These are phyloP conservation scores for Marasmius fiardii DNA, from an alignment of 1,284 basidiomycete genomes.

Conservation along the genomic window DNA sequence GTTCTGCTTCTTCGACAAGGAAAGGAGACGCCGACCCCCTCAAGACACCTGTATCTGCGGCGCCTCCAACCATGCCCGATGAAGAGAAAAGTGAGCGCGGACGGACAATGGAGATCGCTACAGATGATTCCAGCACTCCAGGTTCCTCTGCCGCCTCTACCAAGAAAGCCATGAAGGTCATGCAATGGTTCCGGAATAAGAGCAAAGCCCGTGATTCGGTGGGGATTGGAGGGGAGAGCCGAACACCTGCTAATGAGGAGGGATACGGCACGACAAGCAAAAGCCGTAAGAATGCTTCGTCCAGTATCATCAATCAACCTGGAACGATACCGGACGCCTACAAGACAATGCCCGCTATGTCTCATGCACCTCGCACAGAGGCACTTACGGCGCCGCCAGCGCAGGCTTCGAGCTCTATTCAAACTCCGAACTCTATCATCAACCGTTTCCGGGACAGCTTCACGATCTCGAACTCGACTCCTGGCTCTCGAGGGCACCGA, in stretches of 20 bases:
- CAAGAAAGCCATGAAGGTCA: constrained; percentile 72
- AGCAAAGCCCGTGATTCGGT: constrained; percentile 52
- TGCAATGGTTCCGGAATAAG: constrained; percentile 78
- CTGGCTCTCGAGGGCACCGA: constrained; percentile 9
- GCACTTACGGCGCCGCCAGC: constrained; percentile 32
- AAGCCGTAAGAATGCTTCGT: constrained; percentile 23
- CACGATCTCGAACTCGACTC: constrained; percentile 29
- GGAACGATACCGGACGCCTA: constrained; percentile 1
- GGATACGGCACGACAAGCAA: constrained; percentile 12
- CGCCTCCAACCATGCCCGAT: not conserved
- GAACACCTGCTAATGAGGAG: constrained; percentile 21
- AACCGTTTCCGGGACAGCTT: constrained; percentile 44
- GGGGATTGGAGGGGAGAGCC: constrained; percentile 29
- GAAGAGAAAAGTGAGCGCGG: constrained; percentile 9
- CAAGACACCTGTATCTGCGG: constrained; percentile 28
- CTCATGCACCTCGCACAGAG: constrained; percentile 32
- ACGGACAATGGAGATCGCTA: constrained; percentile 8
- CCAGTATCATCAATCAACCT: constrained; percentile 31
- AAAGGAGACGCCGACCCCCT: constrained; percentile 29
- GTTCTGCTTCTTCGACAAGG: constrained; percentile 27
- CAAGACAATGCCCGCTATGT: constrained; percentile 5
- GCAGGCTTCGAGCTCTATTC: too few species aligned
- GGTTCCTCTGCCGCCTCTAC: constrained; percentile 66
- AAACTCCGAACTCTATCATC: constrained; percentile 41
- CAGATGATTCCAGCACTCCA: constrained; percentile 3